Base-by-base conservation (phyloP, 352 stramenopile genomes). In the Blastocystis sp. region DNA sequence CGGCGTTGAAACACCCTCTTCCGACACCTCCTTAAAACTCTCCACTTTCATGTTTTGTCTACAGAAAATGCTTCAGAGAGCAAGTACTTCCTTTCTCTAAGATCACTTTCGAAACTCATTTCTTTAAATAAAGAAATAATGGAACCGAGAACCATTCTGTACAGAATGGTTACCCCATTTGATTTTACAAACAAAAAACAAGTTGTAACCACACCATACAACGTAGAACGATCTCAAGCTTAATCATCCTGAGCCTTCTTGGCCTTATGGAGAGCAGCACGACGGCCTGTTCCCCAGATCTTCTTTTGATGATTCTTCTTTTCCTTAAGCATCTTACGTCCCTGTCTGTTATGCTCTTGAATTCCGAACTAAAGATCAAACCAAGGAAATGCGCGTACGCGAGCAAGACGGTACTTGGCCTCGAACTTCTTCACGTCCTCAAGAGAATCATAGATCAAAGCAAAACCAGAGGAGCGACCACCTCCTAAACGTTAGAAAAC, bases 231-330 rank as follows among this genome's bases (percentile, higher is more conserved):
- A 66, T 18, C 30, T 68, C 39, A 37, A 20, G 56, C 66, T 89
- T 89, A 89, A 66, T 89, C 78, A 30, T 89, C 78, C 63, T 89
- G 63, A 89, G 78, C 78, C 78, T 89, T 89, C 66, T 79, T 89
- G 30, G 78, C 78, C 78, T 89, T 89, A 43, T 89, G 78, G 55
- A 79, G 63, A 89, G 78, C 78, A 89, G 78, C 78, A 89, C 78
- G 78, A 76, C 78, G 78, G 43, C 78, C 78, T 1, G 78, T 89
- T 59, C 78, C 78, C 78, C 78, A 89, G 66, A 89, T 65, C 78
- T 89, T 89, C 78, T 89, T 89, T 16, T 89, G 20, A 54, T 79
- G 78, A 47, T 89, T 89, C 78, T 89, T 89, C 63, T 89, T 89
- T 53, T 89, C 78, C 78, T 89, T 89, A 13, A 89, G 63, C 78